These are phyloP conservation scores for Solanum appendiculatum DNA, from an alignment of 257 asterid species.

Conservation along the genomic window DNA sequence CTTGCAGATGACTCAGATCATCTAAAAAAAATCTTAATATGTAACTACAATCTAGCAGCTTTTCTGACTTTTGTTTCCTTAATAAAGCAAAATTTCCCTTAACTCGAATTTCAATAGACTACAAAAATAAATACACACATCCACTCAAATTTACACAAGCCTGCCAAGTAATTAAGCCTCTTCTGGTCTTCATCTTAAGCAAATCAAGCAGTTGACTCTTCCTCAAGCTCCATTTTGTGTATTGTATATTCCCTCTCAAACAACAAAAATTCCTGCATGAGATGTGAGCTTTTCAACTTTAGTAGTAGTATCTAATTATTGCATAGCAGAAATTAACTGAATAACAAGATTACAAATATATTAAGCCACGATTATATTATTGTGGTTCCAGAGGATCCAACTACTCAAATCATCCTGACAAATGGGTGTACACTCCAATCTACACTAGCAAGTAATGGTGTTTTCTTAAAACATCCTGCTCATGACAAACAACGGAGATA, in stretches of 20 bases:
- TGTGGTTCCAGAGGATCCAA: neutral
- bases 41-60: neutral
- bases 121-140: neutral
- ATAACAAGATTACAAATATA: neutral
- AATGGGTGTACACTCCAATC: neutral
- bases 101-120: neutral
- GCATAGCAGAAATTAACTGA: neutral
- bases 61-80: neutral
- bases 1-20: neutral
- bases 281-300: neutral
- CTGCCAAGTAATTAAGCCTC: neutral
- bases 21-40: neutral
- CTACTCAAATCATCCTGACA: neutral
- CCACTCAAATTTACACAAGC: neutral
- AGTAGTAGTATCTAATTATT: neutral
- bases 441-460: neutral
- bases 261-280: conserved; percentile 65
- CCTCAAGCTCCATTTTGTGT: conserved; percentile 46
- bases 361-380: neutral
- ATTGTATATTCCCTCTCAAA: conserved; percentile 79
- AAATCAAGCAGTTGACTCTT: conserved; percentile 26
- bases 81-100: neutral
- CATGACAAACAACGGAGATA: neutral
- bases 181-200: neutral
- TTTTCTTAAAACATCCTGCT: neutral